These are phyloP conservation scores for Eucalyptus microcorys DNA, from an alignment of 345 rosid species.

Conservation along the genomic window DNA sequence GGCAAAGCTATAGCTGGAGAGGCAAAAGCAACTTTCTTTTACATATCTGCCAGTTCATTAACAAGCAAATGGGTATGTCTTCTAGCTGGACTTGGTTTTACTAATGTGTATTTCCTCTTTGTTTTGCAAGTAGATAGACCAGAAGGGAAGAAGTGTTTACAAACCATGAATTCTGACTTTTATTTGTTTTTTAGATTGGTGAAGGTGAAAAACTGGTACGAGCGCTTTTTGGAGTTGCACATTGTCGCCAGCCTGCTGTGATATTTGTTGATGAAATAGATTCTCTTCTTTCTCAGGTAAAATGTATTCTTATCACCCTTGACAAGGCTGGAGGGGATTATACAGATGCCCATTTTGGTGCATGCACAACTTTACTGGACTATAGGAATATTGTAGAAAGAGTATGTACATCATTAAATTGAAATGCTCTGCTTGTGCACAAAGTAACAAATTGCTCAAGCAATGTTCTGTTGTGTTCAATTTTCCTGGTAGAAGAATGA, in stretches of 20 bases:
- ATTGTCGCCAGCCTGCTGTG: slow-evolving; percentile 98
- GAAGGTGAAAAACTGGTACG: slow-evolving; percentile 99
- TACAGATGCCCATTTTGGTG: background rate
- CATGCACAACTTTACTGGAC: background rate
- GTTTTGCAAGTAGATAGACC: background rate
- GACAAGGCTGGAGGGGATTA: background rate
- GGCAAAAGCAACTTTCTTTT: slow-evolving; percentile 97
- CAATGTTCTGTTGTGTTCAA: background rate
- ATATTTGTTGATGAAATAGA: slow-evolving; percentile 97
- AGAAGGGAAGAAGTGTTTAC: background rate
- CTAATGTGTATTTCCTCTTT: background rate
- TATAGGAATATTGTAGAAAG: background rate
- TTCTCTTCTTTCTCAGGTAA: slow-evolving; percentile 94
- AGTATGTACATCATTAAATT: background rate
- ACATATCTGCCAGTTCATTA: slow-evolving; percentile 96
- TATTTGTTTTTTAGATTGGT: slow-evolving; percentile 56
- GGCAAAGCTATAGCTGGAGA: slow-evolving; percentile 99
- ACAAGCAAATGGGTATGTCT: slow-evolving; percentile 95
- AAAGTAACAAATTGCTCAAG: background rate
- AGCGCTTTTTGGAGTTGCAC: slow-evolving; percentile 97
- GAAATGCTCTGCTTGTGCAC: background rate
- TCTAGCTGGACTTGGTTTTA: background rate
- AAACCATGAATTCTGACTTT: background rate
- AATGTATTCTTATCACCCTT: background rate
- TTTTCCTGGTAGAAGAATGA: background rate